Percentiles rank a stretch among this genome's conserved stretches.
These are phyloP conservation scores for Aureobasidium uvarum DNA, from an alignment of 2,329 filamentous ascomycete genomes.

Conservation along the genomic window DNA sequence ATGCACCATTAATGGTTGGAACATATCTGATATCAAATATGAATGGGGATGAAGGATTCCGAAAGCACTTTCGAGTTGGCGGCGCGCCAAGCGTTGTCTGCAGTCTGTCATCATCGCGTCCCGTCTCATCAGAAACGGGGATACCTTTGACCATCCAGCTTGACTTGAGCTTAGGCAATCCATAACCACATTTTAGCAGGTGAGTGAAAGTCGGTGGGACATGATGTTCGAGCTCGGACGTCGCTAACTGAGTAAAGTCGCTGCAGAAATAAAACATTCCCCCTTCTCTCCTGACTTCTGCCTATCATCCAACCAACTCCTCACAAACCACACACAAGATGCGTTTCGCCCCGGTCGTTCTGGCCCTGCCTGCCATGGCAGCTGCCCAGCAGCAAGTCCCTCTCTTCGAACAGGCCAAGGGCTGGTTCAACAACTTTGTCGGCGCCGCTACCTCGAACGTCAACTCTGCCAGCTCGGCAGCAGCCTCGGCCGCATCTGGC, in stretches of 20 bases:
- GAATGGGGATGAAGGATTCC: neutral
- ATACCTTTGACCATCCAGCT: neutral
- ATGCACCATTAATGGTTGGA: no score
- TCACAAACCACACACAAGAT: constrained; percentile 38
- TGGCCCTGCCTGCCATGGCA: constrained; percentile 53
- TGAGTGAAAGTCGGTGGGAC: constrained; percentile 8
- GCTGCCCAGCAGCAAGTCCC: constrained; percentile 59
- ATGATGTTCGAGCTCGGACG: neutral
- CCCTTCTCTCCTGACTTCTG: constrained; percentile 8
- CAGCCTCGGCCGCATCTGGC: constrained; percentile 43
- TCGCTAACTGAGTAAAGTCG: neutral
- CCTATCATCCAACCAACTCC: neutral
- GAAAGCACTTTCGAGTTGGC: neutral
- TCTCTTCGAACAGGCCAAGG: constrained; percentile 60
- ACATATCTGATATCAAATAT: no score
- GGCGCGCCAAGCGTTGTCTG: constrained; percentile 10
- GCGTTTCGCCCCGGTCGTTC: constrained; percentile 54
- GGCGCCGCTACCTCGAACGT: constrained; percentile 54
- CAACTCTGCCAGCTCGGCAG: constrained; percentile 39
- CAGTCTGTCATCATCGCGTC: constrained; percentile 11
- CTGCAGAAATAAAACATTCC: neutral
- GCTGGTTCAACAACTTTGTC: constrained; percentile 56
- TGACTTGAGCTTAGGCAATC: neutral
- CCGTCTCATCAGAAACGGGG: neutral
- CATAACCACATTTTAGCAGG: constrained; percentile 15